These are phyloP conservation scores for Pseudozyma sp. DNA, from an alignment of 1,284 basidiomycete species.

Conservation along the genomic window DNA sequence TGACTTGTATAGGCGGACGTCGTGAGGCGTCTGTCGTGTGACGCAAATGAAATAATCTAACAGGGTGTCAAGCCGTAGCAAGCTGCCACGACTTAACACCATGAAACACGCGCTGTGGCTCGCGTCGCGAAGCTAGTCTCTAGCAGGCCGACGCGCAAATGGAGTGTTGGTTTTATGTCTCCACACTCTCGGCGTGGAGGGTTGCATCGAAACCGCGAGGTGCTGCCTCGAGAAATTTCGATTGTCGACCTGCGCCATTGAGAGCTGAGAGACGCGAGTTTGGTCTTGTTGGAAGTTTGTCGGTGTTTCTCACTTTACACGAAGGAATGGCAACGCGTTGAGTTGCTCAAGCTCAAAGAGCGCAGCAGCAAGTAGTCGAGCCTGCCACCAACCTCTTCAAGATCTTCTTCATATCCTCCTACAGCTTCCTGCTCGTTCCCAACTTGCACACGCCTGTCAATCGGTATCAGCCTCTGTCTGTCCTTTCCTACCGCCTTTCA, in stretches of 20 bases:
- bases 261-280: too few species aligned
- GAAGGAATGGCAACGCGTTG: too few species aligned
- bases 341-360: neutral
- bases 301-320: too few species aligned
- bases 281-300: too few species aligned
- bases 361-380: neutral
- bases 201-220: neutral
- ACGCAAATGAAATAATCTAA: too few species aligned
- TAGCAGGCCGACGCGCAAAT: slow-evolving; percentile 1
- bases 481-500: neutral
- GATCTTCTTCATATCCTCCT: too few species aligned
- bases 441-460: neutral
- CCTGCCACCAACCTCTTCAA: too few species aligned
- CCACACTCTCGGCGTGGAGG: neutral
- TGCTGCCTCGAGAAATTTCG: neutral
- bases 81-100: neutral
- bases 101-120: neutral
- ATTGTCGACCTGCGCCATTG: too few species aligned
- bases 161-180: slow-evolving; percentile 2
- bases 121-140: slow-evolving; percentile 3
- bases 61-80: too few species aligned
- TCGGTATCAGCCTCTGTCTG: neutral
- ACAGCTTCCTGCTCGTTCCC: neutral
- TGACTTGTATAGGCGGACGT: too few species aligned
- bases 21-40: too few species aligned